Percentiles rank a stretch among this genome's conserved stretches.
These are phyloP conservation scores for Betula pendula DNA, from an alignment of 306 rosid genomes.

Conservation along the genomic window DNA sequence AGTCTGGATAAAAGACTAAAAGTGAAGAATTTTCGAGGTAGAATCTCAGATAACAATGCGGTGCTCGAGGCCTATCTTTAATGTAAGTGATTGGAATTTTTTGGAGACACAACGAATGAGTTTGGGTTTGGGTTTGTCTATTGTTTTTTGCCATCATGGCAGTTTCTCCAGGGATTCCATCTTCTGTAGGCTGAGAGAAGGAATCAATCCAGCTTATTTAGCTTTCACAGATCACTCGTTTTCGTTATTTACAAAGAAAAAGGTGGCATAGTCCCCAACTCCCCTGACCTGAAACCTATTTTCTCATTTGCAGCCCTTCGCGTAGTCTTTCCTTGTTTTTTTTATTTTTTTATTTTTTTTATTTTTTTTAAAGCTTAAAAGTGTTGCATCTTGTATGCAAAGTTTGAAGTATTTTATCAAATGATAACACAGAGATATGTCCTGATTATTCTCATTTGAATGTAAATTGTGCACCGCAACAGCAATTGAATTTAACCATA, in stretches of 20 bases:
- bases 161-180: background rate
- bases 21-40: conserved; percentile 49
- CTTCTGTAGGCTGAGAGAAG: background rate
- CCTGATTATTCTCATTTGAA: background rate
- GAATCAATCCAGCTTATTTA: background rate
- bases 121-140: background rate
- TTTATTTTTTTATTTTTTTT: too few species aligned
- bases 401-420: background rate
- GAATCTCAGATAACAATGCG: conserved; percentile 45
- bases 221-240: background rate
- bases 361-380: background rate
- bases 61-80: conserved; percentile 60
- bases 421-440: background rate
- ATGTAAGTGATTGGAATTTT: conserved; percentile 14
- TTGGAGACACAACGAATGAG: background rate
- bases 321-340: too few species aligned
- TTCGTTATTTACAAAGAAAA: background rate
- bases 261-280: background rate
- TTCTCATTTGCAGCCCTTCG: background rate
- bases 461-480: background rate
- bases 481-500: background rate
- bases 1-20: conserved; percentile 34
- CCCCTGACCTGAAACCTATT: background rate
- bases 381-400: background rate
- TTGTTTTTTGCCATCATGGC: background rate